Evolutionary conservation across 2,329 filamentous ascomycete species (phyloP), one percentile per base, ranked within the genome.

Genomic region (Waltergamsia citrina): DNA sequence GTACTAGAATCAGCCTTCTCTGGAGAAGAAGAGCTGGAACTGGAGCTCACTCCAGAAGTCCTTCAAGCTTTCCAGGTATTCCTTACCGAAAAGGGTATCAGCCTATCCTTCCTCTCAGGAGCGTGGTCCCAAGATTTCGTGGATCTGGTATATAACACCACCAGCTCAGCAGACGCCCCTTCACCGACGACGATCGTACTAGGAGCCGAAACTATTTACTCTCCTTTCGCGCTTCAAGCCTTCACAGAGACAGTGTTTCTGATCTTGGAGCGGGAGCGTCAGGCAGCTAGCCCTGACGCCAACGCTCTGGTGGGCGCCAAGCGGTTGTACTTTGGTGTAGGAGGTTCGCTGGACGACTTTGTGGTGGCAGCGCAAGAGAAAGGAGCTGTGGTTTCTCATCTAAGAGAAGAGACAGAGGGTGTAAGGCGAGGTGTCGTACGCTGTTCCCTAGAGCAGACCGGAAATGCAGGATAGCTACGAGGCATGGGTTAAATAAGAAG

Each of bases 201-300:
- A 2, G 85, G 79, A 1, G 81, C 83, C 1, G 85, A 92, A 56
- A 92, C 85, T 0, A 90, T 92, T 29, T 92, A 92, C 57, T 85
- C 79, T 3, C 83, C 82, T 0, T 76, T 78, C 37, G 79, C 81
- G 0, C 67, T 87, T 16, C 60, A 63, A 23, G 69, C 75, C 0
- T 92, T 90, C 49, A 74, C 78, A 1, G 72, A 81, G 25, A 77
- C 78, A 5, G 61, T 87, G 10, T 66, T 81, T 27, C 59, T 59
- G 4, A 59, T 85, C 12, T 58, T 87, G 29, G 50, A 63, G 15
- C 56, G 58, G 32, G 65, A 77, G 32, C 36, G 40, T 22, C 22
- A 32, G 15, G 15, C 18, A 7, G 21, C 26, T 14, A 21, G 7
- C 6, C n/a, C 34, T 4, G 59, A 62, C 33, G 73, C 76, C 0